These are phyloP conservation scores for Crithidia sp. DNA, from an alignment of 208 protist species.

Conservation along the genomic window DNA sequence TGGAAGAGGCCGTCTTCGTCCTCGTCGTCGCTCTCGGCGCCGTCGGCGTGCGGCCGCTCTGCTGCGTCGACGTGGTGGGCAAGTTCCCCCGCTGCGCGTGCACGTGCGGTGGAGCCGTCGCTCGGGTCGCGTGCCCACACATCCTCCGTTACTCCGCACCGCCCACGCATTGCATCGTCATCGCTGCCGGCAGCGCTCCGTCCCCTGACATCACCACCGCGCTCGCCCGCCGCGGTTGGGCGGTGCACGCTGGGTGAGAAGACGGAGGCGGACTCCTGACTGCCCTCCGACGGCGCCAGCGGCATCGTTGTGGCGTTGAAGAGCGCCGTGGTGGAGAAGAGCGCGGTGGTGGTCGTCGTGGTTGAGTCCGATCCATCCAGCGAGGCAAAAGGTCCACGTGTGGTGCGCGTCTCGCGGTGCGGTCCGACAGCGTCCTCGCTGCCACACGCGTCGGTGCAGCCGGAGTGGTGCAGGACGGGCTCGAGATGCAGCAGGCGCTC, in stretches of 20 bases:
- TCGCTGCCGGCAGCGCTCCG: neutral
- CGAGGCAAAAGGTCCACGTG: constrained; percentile 9
- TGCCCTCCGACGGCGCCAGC: constrained; percentile 12
- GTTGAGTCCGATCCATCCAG: constrained; percentile 6
- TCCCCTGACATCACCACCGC: neutral
- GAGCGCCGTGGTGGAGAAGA: constrained; percentile 16
- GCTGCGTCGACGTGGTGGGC: neutral
- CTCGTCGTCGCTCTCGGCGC: constrained; percentile 35
- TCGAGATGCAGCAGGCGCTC: constrained; percentile 20
- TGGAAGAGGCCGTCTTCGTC: constrained; percentile 37
- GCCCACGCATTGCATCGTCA: neutral
- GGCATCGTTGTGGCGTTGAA: constrained; percentile 22
- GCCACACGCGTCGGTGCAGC: constrained; percentile 2
- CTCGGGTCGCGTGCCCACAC: constrained; percentile 11
- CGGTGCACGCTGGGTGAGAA: constrained; percentile 21
- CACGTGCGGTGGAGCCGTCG: neutral
- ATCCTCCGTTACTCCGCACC: neutral
- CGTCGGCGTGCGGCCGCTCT: neutral
- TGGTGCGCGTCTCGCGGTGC: neutral
- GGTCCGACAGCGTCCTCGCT: constrained; percentile 6
- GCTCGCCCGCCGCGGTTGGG: neutral
- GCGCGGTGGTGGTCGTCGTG: neutral
- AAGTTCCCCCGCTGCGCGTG: neutral
- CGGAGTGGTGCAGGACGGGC: neutral
- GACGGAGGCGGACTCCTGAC: neutral